phyloP scores from a whole-genome alignment of 1,284 basidiomycete species.

The Sphaerobolus stellatus region DNA sequence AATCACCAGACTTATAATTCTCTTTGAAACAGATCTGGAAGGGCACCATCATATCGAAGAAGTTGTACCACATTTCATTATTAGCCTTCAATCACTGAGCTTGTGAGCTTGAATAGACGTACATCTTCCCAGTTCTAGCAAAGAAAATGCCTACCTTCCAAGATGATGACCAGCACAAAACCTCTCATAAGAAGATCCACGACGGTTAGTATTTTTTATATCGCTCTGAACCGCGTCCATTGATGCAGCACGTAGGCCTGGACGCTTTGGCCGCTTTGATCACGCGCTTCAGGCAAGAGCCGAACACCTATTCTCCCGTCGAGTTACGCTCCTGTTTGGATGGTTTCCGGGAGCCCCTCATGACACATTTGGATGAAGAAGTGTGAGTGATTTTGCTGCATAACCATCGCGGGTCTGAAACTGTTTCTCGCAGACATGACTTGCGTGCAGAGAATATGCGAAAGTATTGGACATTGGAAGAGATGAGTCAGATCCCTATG shows the following conservation, averaged over 20 bases:
- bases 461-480: conserved; percentile 63
- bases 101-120: conserved; percentile 22
- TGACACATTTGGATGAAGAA: conserved; percentile 67
- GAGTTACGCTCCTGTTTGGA: conserved; percentile 62
- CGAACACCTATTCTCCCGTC: conserved; percentile 52
- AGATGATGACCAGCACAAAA: conserved; percentile 51
- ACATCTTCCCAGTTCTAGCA: conserved; percentile 65
- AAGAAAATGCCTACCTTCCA: conserved; percentile 62
- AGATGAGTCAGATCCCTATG: conserved; percentile 52
- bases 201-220: conserved; percentile 42
- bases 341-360: conserved; percentile 62
- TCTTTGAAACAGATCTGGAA: too few relatives aligned
- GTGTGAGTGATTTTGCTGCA: conserved; percentile 33
- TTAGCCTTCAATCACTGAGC: neutral
- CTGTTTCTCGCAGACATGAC: conserved; percentile 36
- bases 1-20: too few relatives aligned
- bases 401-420: neutral
- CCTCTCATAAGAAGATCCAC: conserved; percentile 66
- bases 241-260: conserved; percentile 42
- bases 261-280: conserved; percentile 51
- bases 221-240: neutral
- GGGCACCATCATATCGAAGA: neutral
- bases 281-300: conserved; percentile 46
- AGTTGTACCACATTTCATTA: neutral
- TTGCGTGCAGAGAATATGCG: conserved; percentile 60